A percentile compares a stretch with the other conserved stretches of the same genome.
These are phyloP conservation scores for Podospora pseudoanserina DNA, from an alignment of 495 filamentous ascomycete species.

Conservation along the genomic window DNA sequence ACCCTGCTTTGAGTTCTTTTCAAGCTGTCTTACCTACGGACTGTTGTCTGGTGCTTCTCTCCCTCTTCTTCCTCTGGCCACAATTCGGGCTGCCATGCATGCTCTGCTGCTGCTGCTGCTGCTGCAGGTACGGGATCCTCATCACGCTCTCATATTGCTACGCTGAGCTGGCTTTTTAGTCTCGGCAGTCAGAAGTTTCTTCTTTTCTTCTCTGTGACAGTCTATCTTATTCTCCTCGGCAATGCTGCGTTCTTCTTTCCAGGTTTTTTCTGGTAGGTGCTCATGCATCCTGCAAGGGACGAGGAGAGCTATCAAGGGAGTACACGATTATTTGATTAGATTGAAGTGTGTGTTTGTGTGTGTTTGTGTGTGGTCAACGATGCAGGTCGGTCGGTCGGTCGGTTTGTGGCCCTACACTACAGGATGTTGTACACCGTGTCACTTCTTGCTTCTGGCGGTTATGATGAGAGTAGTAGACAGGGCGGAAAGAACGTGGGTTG, in stretches of 20 bases:
- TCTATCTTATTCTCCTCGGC: not conserved
- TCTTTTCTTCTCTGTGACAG: not conserved
- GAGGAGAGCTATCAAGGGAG: not conserved
- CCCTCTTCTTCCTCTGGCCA: not conserved
- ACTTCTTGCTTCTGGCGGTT: not conserved
- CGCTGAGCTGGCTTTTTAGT: not conserved
- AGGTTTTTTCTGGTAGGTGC: not conserved
- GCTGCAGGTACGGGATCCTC: not conserved
- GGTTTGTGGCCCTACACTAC: not conserved
- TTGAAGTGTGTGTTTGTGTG: not conserved
- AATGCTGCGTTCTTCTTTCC: not conserved
- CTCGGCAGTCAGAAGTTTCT: not conserved
- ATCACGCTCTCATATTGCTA: not conserved
- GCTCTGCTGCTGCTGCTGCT: not conserved
- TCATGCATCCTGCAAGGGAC: constrained; percentile 24
- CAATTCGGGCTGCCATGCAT: not conserved
- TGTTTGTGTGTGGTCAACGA: not conserved
- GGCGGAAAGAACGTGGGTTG: not conserved
- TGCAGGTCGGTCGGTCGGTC: not conserved
- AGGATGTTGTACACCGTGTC: not conserved
- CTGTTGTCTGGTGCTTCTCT: not conserved
- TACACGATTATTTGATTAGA: not conserved
- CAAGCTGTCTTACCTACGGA: not conserved
- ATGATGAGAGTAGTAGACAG: not conserved
- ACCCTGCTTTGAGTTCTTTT: not conserved